Conservation (phyloP, 202 grass and related monocot species). For the Cymbopogon flexuosus region DNA sequence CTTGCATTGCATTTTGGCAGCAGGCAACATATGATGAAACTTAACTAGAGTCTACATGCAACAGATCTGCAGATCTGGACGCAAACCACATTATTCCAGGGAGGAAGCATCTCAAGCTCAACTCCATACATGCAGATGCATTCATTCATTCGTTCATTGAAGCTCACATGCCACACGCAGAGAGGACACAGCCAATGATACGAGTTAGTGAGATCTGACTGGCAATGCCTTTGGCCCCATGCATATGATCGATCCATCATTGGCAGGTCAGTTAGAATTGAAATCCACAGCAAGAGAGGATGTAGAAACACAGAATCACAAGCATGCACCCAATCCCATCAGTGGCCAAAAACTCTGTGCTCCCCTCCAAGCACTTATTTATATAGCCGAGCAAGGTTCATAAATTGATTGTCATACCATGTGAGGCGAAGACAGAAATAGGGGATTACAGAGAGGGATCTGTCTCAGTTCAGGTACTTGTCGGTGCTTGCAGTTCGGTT, state of each 20-base stretch:
- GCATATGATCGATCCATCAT: not conserved
- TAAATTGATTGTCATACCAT: not conserved
- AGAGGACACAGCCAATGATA: not conserved
- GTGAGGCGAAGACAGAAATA: not conserved
- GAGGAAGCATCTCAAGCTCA: constrained; percentile 17
- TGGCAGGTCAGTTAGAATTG: not conserved
- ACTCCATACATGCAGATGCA: not conserved
- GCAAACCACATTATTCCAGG: not conserved
- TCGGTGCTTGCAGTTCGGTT: not conserved
- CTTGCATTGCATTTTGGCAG: not conserved
- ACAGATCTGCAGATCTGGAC: not conserved
- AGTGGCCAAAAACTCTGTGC: not conserved
- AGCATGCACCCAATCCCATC: not conserved
- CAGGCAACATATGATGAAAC: constrained; percentile 15
- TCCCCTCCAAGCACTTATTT: not conserved
- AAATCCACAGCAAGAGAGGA: not conserved
- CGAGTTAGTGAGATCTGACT: not conserved
- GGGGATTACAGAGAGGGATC: not conserved
- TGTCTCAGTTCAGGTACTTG: not conserved
- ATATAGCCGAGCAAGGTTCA: not conserved
- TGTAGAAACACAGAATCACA: not conserved
- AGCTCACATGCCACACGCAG: constrained; percentile 24
- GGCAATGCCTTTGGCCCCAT: not conserved
- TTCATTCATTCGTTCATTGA: not conserved
- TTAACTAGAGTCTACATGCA: not conserved